Evolutionary conservation across 495 filamentous ascomycete species (phyloP), one percentile per base, ranked within the genome.

Genomic region (Penicillium parvum): DNA sequence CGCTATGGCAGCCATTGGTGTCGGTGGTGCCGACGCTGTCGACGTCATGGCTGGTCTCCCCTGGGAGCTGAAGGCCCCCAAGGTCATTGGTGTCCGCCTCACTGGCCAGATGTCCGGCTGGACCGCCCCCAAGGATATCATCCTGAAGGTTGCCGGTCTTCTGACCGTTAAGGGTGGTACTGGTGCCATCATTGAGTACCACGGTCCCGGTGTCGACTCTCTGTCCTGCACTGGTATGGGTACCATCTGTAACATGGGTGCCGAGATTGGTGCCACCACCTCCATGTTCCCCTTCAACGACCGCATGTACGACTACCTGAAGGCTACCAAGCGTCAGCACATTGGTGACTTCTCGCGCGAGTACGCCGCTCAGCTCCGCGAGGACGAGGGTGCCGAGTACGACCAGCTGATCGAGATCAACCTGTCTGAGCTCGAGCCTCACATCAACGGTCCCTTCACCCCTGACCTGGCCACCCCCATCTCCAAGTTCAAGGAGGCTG

Each of bases 381-480:
- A 88, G 63, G 92, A 98, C 58, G 77, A 94, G 69, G 92, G 90
- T 61, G 90, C 88, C 47, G 81, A 97, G 72, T 98, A 96, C 69
- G 92, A 98, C 65, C 83, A 98, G 72, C 70, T 96, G 50, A 81
- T 98, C 54, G 91, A 96, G 74, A 83, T 98, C 72, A 90, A 98
- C 75, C 81, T 98, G 26, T 83, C 77, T 38, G 85, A 92, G 69
- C 84, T 98, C 32, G 92, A 98, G 77, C 92, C 92, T 26, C 88
- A 98, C 69, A 88, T 98, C 75, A 98, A 98, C 75, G 92, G 92
- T 54, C 92, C 92, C 40, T 98, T 98, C 82, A 98, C 92, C n/a
- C 92, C 92, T 46, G 92, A 98, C 82, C 83, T 98, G 67, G 90
- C 90, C 32, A 97, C 92, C 29, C 92, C 92, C 14, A 89, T 98